Evolutionary conservation across 1,284 basidiomycete genomes (phyloP).

Genomic region (Leccinum griseonigrum): DNA sequence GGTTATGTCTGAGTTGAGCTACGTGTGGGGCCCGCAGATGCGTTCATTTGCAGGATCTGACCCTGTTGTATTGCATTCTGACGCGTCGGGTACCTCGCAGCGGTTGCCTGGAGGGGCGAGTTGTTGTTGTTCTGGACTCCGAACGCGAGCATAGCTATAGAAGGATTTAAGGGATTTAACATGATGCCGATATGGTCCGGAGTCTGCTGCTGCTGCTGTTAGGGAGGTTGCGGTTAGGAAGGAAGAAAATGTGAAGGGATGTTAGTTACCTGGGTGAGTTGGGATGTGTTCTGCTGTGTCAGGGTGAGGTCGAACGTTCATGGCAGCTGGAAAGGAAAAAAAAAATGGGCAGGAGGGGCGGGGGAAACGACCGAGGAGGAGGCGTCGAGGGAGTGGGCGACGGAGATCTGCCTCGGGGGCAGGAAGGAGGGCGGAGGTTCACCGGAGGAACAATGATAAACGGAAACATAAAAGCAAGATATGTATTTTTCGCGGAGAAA

Average conservation of each 20-base stretch:
- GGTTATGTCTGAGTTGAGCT: slow-evolving; percentile 36
- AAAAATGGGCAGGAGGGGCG: slow-evolving; percentile 1
- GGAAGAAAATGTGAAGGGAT: slow-evolving; percentile 38
- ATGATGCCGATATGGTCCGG: slow-evolving; percentile 33
- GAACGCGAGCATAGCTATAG: slow-evolving; percentile 28
- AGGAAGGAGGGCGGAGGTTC: slow-evolving; percentile 8
- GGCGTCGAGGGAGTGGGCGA: slow-evolving; percentile 4
- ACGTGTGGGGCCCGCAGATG: slow-evolving; percentile 38
- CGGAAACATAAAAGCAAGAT: slow-evolving; percentile 27
- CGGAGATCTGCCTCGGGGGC: slow-evolving; percentile 17
- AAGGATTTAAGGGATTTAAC: slow-evolving; percentile 21
- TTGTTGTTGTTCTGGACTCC: slow-evolving; percentile 19
- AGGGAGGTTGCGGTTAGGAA: slow-evolving; percentile 32
- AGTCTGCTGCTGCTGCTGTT: slow-evolving; percentile 26
- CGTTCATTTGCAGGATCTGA: slow-evolving; percentile 41
- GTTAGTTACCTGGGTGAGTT: slow-evolving; percentile 41
- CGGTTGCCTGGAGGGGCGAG: slow-evolving; percentile 17
- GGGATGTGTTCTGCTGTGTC: slow-evolving; percentile 43
- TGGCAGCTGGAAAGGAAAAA: slow-evolving; percentile 15
- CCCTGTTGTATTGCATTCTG: slow-evolving; percentile 30
- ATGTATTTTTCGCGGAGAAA: slow-evolving; percentile 28
- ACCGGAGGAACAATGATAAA: slow-evolving; percentile 26
- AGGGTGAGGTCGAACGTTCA: slow-evolving; percentile 38
- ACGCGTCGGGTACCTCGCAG: slow-evolving; percentile 28
- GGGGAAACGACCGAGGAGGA: slow-evolving; percentile 1